Conservation (phyloP, 2,329 filamentous ascomycete genomes). For the Hysterium pulicare region DNA sequence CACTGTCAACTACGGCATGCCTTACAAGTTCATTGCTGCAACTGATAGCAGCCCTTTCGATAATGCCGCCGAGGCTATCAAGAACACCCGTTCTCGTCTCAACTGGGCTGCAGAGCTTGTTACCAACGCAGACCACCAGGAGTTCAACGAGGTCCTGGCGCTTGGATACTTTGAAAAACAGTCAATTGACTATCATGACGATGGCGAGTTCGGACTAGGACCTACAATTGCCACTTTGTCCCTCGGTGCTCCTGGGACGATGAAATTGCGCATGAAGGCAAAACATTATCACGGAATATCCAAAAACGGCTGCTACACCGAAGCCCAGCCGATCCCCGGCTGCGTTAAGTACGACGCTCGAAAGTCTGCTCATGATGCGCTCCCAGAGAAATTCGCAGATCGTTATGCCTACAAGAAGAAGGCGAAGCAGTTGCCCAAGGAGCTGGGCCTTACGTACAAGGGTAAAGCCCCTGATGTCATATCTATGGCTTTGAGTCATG, state of each 20-base stretch:
- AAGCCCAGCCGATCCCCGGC: constrained; percentile 25
- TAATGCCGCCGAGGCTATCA: constrained; percentile 40
- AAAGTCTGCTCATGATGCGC: constrained; percentile 23
- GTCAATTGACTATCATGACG: constrained; percentile 62
- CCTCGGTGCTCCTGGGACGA: constrained; percentile 56
- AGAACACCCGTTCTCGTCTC: constrained; percentile 51
- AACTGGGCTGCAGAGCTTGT: constrained; percentile 55
- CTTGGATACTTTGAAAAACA: constrained; percentile 62
- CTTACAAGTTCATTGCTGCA: constrained; percentile 63
- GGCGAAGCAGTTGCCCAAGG: constrained; percentile 32
- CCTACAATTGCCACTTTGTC: constrained; percentile 59
- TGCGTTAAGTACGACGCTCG: constrained; percentile 34
- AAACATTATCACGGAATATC: constrained; percentile 44
- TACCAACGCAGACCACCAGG: constrained; percentile 22
- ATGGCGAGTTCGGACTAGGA: constrained; percentile 61
- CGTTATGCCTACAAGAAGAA: constrained; percentile 20
- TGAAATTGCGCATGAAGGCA: constrained; percentile 57
- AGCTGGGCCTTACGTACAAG: constrained; percentile 33
- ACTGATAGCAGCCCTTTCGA: constrained; percentile 34
- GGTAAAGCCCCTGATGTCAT: constrained; percentile 37
- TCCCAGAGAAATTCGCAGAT: constrained; percentile 18
- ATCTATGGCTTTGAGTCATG: constrained; percentile 54
- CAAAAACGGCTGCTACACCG: constrained; percentile 31
- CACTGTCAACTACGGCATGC: constrained; percentile 57
- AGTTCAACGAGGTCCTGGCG: constrained; percentile 63